Evolutionary conservation across 78 protist genomes (phyloP).

Genomic region (Neovahlkampfia damariscottae): DNA sequence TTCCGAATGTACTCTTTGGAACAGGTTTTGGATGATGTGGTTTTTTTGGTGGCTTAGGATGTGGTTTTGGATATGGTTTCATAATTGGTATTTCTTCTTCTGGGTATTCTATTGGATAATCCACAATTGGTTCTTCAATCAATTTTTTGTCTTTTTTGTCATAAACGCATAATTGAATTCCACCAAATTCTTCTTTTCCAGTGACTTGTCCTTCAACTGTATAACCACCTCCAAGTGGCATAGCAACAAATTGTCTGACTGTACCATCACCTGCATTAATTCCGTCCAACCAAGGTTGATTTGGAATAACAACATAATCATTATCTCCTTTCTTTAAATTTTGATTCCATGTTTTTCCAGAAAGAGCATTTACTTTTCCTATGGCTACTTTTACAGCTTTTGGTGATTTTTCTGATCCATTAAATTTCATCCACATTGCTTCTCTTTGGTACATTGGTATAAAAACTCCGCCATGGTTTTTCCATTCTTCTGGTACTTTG

Average conservation of each 20-base stretch:
- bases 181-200: constrained; percentile 14
- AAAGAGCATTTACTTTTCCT: constrained; percentile 11
- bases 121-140: too few species aligned
- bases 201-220: constrained; percentile 23
- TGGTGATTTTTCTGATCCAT: constrained; percentile 2
- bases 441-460: constrained; percentile 20
- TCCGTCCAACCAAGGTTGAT: constrained; percentile 23
- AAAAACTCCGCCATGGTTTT: too few species aligned
- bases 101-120: too few species aligned
- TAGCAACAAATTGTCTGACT: constrained; percentile 17
- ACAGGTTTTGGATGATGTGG: too few species aligned
- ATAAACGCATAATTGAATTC: too few species aligned
- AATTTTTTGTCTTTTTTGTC: too few species aligned
- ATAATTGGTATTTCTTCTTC: too few species aligned
- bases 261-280: constrained; percentile 8
- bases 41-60: too few species aligned
- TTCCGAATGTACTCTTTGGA: too few species aligned
- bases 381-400: constrained; percentile 15
- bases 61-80: too few species aligned
- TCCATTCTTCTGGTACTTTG: too few species aligned
- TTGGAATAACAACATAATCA: constrained; percentile 9
- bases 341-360: constrained; percentile 1
- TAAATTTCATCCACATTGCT: constrained; percentile 22
- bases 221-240: constrained; percentile 19
- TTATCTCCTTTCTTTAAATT: background rate